Conservation (phyloP, 2,329 filamentous ascomycete genomes). For the Cadophora sp. region DNA sequence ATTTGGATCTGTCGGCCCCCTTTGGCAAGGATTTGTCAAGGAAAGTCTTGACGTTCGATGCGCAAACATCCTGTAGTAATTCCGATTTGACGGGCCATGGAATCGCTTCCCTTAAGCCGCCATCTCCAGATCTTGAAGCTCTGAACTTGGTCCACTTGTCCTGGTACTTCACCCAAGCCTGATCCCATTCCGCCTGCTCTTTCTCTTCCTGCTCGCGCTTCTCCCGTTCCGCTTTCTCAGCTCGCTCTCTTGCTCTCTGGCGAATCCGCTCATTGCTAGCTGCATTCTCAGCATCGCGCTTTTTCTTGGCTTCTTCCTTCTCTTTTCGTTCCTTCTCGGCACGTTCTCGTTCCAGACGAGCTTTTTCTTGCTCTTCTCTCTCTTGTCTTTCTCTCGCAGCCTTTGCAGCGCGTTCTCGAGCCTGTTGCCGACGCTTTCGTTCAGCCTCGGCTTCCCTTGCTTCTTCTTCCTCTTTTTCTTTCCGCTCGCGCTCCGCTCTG, state of each 20-base stretch:
- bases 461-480: neutral
- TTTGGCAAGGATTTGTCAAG: constrained; percentile 23
- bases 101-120: constrained; percentile 17
- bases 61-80: constrained; percentile 23
- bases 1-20: constrained; percentile 15
- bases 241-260: constrained; percentile 25
- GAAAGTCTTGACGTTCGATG: constrained; percentile 28
- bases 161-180: constrained; percentile 29
- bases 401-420: constrained; percentile 24
- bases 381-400: constrained; percentile 19
- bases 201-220: constrained; percentile 26
- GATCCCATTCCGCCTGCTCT: constrained; percentile 28
- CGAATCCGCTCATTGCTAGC: constrained; percentile 31
- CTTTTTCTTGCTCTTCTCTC: constrained; percentile 24
- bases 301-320: constrained; percentile 24
- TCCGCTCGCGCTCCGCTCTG: constrained; percentile 1
- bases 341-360: constrained; percentile 13
- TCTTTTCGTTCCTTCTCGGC: constrained; percentile 18
- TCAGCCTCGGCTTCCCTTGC: neutral
- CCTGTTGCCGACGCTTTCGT: constrained; percentile 18
- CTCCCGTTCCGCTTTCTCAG: constrained; percentile 25
- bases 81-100: constrained; percentile 36
- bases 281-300: constrained; percentile 17
- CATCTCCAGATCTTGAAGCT: constrained; percentile 10
- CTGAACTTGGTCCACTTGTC: constrained; percentile 24